These are phyloP conservation scores for Diddensiella caesifluorescens DNA, from an alignment of 805 yeast species.

Conservation along the genomic window DNA sequence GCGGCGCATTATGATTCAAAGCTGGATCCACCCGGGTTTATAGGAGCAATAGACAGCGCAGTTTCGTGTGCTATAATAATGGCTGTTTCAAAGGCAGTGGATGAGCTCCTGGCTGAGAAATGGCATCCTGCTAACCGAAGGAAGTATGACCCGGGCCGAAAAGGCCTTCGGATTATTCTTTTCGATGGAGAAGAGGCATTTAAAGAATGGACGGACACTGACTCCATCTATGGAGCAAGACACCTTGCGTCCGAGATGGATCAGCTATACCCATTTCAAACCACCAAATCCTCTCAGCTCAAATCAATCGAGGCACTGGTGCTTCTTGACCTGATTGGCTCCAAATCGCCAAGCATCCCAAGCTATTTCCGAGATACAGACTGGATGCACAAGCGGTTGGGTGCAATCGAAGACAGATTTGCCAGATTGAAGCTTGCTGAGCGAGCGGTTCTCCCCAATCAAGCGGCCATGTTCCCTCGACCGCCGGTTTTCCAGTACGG, in stretches of 20 bases:
- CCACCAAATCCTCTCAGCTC: conserved; percentile 19
- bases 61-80: conserved; percentile 51
- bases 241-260: conserved; percentile 42
- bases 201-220: conserved; percentile 45
- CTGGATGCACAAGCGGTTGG: conserved; percentile 35
- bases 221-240: conserved; percentile 53
- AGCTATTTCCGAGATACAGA: conserved; percentile 43
- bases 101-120: conserved; percentile 20
- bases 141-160: conserved; percentile 4
- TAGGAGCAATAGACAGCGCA: conserved; percentile 59
- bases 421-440: conserved; percentile 16
- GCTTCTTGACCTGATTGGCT: conserved; percentile 48
- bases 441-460: not conserved
- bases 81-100: conserved; percentile 37
- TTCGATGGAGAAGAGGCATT: conserved; percentile 62
- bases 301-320: conserved; percentile 42
- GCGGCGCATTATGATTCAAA: conserved; percentile 57
- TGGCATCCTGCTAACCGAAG: conserved; percentile 17
- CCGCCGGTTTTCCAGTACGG: conserved; percentile 18
- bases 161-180: conserved; percentile 46
- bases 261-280: conserved; percentile 2
- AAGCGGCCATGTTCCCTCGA: conserved; percentile 16
- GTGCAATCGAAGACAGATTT: conserved; percentile 32
- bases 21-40: conserved; percentile 45
- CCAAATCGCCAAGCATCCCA: conserved; percentile 32